A percentile compares a stretch with the other conserved stretches of the same genome.
Evolutionary conservation across 1,139 yeast genomes (phyloP).

Genomic region (Suzukiozyma palmioleophila): DNA sequence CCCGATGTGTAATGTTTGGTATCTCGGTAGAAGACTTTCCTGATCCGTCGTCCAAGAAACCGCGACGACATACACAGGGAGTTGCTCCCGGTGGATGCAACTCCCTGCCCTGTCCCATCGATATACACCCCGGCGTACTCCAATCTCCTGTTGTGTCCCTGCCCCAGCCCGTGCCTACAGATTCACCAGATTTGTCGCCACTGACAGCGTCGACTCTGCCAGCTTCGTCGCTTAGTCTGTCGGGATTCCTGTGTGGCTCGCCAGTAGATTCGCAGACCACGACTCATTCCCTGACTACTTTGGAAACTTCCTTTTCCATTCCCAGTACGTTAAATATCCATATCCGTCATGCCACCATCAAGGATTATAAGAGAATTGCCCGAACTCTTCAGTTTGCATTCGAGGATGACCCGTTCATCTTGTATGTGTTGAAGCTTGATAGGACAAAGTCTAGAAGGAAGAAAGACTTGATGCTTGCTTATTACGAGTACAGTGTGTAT

Average conservation of each 20-base stretch:
- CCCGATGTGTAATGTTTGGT: neutral
- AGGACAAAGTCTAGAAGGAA: conserved; percentile 19
- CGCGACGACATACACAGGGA: conserved; percentile 1
- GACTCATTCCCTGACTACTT: neutral
- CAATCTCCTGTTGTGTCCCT: no score
- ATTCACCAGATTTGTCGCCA: no score
- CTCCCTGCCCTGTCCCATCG: neutral
- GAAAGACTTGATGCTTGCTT: conserved; percentile 31
- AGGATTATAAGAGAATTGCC: conserved; percentile 37
- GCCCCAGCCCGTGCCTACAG: no score
- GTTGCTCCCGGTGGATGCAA: neutral
- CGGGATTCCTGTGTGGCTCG: no score
- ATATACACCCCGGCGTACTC: no score
- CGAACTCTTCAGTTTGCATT: conserved; percentile 35
- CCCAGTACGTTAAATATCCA: conserved; percentile 22
- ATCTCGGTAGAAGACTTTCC: neutral
- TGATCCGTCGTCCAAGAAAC: neutral
- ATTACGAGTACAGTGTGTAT: conserved; percentile 34
- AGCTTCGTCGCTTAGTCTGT: no score
- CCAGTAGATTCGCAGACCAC: no score
- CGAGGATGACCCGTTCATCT: conserved; percentile 39
- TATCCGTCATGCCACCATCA: conserved; percentile 26
- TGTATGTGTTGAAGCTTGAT: conserved; percentile 26
- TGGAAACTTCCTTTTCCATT: conserved; percentile 10
- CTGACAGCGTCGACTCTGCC: no score